Evolutionary conservation across 1,139 yeast species (phyloP).

Genomic region (Candida tropicalis): DNA sequence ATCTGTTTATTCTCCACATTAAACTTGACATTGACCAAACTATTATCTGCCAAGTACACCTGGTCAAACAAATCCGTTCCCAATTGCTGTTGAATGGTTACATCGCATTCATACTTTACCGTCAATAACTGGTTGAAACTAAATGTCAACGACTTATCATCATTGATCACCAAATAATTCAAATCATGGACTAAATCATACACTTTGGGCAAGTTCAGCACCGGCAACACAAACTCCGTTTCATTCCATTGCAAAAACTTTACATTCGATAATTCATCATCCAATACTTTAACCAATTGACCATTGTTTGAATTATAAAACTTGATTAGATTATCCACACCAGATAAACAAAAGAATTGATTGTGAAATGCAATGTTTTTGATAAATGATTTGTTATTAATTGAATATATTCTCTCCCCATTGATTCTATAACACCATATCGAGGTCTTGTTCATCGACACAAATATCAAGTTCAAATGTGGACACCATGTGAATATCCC

Average conservation of each 20-base stretch:
- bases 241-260: slow-evolving; percentile 29
- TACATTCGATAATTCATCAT: slow-evolving; percentile 21
- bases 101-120: slow-evolving; percentile 22
- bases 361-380: slow-evolving; percentile 37
- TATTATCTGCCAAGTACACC: slow-evolving; percentile 23
- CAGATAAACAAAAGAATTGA: slow-evolving; percentile 46
- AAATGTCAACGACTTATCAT: slow-evolving; percentile 24
- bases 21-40: slow-evolving; percentile 20
- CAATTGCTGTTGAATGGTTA: slow-evolving; percentile 18
- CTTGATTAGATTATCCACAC: slow-evolving; percentile 46
- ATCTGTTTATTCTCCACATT: slow-evolving; percentile 15
- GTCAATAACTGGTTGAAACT: slow-evolving; percentile 38
- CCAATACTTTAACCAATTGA: slow-evolving; percentile 30
- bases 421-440: slow-evolving; percentile 56
- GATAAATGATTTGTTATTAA: slow-evolving; percentile 40
- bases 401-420: slow-evolving; percentile 58
- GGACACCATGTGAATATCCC: slow-evolving; percentile 56
- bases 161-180: slow-evolving; percentile 31
- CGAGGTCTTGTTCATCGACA: slow-evolving; percentile 50
- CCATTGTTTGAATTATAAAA: slow-evolving; percentile 56
- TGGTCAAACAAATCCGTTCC: slow-evolving; percentile 31
- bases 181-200: slow-evolving; percentile 11
- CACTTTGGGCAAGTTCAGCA: slow-evolving; percentile 30
- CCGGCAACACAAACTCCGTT: slow-evolving; percentile 23
- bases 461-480: slow-evolving; percentile 52